Evolutionary conservation across 352 stramenopile species (phyloP), one percentile per base, ranked within the genome.

Genomic region (Pythium pyrilobum): DNA sequence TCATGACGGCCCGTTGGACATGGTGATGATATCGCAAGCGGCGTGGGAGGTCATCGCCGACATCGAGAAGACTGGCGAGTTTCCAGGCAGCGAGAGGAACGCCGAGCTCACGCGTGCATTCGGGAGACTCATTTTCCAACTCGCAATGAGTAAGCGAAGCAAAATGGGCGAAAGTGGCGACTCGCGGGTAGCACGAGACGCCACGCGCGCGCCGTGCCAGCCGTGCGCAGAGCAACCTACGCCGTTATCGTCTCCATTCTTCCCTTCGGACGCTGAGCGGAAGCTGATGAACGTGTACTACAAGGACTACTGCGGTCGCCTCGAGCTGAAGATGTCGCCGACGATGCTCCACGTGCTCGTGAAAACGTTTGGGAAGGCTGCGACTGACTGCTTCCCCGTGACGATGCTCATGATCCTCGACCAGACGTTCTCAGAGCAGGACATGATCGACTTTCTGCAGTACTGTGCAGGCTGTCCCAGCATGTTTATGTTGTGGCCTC

Each of bases 251-350:
- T 20, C 16, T 21, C 36, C 2, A 12, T 15, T 3, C 7, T 48
- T 56, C 11, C 44, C 49, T 12, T 52, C 13, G 61, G 71, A 80
- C 36, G 63, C 62, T 2, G 48, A 84, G 39, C 60, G 64, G 8
- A 87, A 81, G 34, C 54, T 85, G 20, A 75, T 85, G 69, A 89
- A 87, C 49, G 54, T 64, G 25, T 53, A 83, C 36, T 89, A 89
- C 64, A 85, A 87, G 42, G 62, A 59, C n/a, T 89, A 87, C 41
- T 73, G 71, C 15, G 31, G 15, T 1, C 54, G 23, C 0, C 46
- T 89, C 18, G 65, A 56, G 0, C 52, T 89, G 3, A 58, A 70
- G 21, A 52, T 56, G 6, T 81, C 71, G 0, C 59, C 75, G 3
- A 85, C 75, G 12, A 60, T 54, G 20, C 53, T 89, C 13, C 73